Conservation (phyloP, 2,329 filamentous ascomycete species). For the Trichoderma sp. region DNA sequence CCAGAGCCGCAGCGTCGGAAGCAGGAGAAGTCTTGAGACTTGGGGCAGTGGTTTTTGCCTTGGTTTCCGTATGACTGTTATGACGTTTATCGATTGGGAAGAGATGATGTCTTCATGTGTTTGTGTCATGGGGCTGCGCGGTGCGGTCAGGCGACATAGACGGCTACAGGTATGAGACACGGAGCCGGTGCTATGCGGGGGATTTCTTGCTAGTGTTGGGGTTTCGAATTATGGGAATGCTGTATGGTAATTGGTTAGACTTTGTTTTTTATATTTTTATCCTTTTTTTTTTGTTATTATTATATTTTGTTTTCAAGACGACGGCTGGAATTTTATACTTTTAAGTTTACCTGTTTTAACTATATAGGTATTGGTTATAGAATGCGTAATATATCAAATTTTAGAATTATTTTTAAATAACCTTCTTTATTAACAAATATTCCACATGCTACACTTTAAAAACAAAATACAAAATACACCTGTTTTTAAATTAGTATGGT, state of each 20-base stretch:
- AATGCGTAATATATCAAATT: neutral
- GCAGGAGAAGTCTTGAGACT: constrained; percentile 23
- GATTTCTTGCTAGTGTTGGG: neutral
- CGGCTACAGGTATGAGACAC: neutral
- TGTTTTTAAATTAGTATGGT: neutral
- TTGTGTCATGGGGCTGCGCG: neutral
- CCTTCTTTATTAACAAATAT: neutral
- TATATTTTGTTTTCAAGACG: neutral
- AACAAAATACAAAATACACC: neutral
- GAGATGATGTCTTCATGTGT: neutral
- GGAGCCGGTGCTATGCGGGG: neutral
- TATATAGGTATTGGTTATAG: neutral
- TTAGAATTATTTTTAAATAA: neutral
- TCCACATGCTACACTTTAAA: neutral
- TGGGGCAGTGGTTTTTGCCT: neutral
- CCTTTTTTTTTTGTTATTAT: neutral
- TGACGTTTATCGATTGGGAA: constrained; percentile 6
- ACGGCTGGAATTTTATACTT: neutral
- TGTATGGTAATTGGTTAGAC: neutral
- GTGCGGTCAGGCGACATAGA: constrained; percentile 8
- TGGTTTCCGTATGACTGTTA: neutral
- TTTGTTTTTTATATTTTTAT: neutral
- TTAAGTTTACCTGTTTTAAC: neutral
- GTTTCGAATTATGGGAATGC: neutral
- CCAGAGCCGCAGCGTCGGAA: constrained; percentile 34